Conservation (phyloP, 2,329 filamentous ascomycete genomes). For the Beauveria medogensis region DNA sequence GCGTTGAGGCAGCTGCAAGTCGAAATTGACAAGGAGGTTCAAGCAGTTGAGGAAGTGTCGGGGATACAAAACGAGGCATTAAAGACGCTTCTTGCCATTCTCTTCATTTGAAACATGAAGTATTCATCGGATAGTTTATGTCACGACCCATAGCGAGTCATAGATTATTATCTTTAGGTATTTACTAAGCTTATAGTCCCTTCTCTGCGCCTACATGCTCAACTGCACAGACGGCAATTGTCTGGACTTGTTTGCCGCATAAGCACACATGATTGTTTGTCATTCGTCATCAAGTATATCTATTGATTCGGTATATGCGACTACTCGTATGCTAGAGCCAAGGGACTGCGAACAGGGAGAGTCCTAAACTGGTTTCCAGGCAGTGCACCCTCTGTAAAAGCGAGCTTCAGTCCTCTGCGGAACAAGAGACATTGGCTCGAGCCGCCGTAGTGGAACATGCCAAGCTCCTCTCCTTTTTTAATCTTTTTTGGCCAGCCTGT, state of each 20-base stretch:
- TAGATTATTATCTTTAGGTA: no score
- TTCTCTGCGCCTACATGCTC: background rate
- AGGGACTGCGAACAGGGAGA: background rate
- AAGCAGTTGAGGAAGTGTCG: no score
- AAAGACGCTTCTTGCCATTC: no score
- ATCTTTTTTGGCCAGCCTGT: background rate
- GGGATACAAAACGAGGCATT: no score
- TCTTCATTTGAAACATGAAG: no score
- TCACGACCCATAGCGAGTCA: no score
- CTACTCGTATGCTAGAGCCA: background rate
- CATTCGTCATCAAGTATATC: no score
- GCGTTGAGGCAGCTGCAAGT: no score
- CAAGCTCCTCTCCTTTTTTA: constrained; percentile 57
- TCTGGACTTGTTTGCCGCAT: background rate
- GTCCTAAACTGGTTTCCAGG: constrained; percentile 5
- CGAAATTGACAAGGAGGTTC: no score
- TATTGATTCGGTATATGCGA: background rate
- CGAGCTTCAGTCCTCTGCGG: constrained; percentile 38
- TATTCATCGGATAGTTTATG: no score
- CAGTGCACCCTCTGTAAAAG: constrained; percentile 14
- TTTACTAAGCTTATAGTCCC: no score
- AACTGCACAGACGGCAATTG: background rate
- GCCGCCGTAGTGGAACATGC: constrained; percentile 69
- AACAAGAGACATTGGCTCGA: constrained; percentile 59
- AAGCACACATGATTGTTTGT: no score